These are phyloP conservation scores for Penicillium canariense DNA, from an alignment of 495 filamentous ascomycete genomes.

Conservation along the genomic window DNA sequence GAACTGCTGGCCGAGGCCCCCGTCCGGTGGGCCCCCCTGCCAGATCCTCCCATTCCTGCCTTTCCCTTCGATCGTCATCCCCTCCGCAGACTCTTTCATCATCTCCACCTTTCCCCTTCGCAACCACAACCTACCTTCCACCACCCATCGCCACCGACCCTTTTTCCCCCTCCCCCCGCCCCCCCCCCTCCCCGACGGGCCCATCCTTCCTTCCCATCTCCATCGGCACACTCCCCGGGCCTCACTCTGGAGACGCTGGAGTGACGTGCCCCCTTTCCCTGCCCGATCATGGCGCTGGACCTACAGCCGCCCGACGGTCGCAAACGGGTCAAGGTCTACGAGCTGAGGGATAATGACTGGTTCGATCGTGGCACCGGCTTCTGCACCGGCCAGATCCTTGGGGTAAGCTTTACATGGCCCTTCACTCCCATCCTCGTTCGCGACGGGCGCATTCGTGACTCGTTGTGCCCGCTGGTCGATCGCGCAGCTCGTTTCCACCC, in stretches of 20 bases:
- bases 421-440: not conserved
- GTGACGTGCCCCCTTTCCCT: slow-evolving; percentile 40
- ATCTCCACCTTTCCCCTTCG: slow-evolving; percentile 17
- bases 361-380: slow-evolving; percentile 97
- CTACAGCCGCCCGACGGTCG: slow-evolving; percentile 79
- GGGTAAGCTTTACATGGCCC: slow-evolving; percentile 56
- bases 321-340: slow-evolving; percentile 99
- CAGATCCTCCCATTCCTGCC: slow-evolving; percentile 8
- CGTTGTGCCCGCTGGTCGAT: not conserved
- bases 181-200: slow-evolving; percentile 7
- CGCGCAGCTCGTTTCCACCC: slow-evolving; percentile 11
- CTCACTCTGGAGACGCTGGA: slow-evolving; percentile 42
- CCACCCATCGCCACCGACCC: slow-evolving; percentile 8
- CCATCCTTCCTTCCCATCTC: slow-evolving; percentile 32
- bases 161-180: not conserved
- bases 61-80: slow-evolving; percentile 27
- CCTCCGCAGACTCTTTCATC: slow-evolving; percentile 29
- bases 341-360: slow-evolving; percentile 98
- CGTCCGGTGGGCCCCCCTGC: slow-evolving; percentile 16
- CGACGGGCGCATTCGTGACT: not conserved
- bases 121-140: slow-evolving; percentile 6
- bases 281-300: slow-evolving; percentile 76
- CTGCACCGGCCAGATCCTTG: slow-evolving; percentile 73
- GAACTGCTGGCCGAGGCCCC: slow-evolving; percentile 23
- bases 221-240: slow-evolving; percentile 38